Evolutionary conservation across 768 basidiomycete genomes (phyloP), one percentile per base, ranked within the genome.

Genomic region (Rhodotorula diobovata): DNA sequence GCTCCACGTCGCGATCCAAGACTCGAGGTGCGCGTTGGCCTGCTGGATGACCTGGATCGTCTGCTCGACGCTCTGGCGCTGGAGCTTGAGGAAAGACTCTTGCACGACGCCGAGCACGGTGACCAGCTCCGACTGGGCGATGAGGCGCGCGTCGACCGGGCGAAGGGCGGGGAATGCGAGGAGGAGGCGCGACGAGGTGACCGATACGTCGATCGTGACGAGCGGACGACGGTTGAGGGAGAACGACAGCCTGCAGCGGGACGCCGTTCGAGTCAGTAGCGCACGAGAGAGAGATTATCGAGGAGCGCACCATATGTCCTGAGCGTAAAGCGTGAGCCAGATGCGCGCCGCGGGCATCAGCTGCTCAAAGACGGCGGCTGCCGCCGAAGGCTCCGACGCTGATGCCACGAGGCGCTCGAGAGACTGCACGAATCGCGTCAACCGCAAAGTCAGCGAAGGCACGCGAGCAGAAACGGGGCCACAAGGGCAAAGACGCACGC

Each of bases 201-300:
- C 65, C 30, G 50, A 55, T 37, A 74, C 62, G 59, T 74, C 73
- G 54, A 74, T 67, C 37, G 68, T 74, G 35, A 74, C 73, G 62
- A 74, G 67, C 39, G 73, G 61, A 12, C 73, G 68, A 1, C 73
- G 66, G 15, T 60, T 66, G 54, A 67, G 70, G 7, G 68, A 68
- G 43, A 74, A 64, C 34, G 68, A 70, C 53, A 74, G 68, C 72
- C 63, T 64, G 63, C 30, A 15, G 35, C 14, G 25, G 32, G 4
- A 8, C 9, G 14, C 39, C 9, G 39, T 14, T 39, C 39, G 39
- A 14, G 39, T 39, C 39, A 39, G 39, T 39, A 39, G 9, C 14
- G 39, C 39, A 2, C 37, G 10, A 37, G 63, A 3, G 35, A 28
- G 20, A 18, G 20, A 16, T 30, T 15, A 28, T 2, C n/a, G n/a